Conservation (phyloP, 148 eudicot species). For the Simmondsia chinensis region DNA sequence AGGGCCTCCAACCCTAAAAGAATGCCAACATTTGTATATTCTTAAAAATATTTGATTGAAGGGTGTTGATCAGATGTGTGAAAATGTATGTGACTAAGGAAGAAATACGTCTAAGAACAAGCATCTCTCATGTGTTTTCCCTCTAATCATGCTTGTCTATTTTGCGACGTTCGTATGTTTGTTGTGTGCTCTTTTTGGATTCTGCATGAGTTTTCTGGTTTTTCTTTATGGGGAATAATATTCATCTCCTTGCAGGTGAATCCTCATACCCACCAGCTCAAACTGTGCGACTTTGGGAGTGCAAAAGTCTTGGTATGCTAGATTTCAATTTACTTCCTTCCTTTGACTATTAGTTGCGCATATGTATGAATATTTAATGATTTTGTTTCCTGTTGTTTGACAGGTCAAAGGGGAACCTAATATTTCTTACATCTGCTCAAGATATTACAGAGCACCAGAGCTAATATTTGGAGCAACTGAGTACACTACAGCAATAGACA, state of each 20-base stretch:
- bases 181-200: too few relatives aligned
- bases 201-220: too few relatives aligned
- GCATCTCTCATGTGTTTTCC: too few relatives aligned
- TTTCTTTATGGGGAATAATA: too few relatives aligned
- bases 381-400: slow-evolving; percentile 7
- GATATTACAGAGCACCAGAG: slow-evolving; percentile 96
- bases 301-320: slow-evolving; percentile 82
- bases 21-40: too few relatives aligned
- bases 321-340: neutral
- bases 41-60: too few relatives aligned
- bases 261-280: slow-evolving; percentile 91
- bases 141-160: too few relatives aligned
- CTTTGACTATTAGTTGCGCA: neutral
- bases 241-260: slow-evolving; percentile 81
- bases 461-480: slow-evolving; percentile 95
- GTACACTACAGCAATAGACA: slow-evolving; percentile 76
- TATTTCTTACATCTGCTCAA: slow-evolving; percentile 90
- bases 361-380: slow-evolving; percentile 4
- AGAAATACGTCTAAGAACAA: too few relatives aligned
- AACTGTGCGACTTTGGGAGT: slow-evolving; percentile 90
- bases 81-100: too few relatives aligned
- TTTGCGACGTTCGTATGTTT: too few relatives aligned
- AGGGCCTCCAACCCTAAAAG: too few relatives aligned
- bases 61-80: too few relatives aligned
- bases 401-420: slow-evolving; percentile 95